Evolutionary conservation across 352 stramenopile genomes (phyloP).

Genomic region (Phytophthora palmivora): DNA sequence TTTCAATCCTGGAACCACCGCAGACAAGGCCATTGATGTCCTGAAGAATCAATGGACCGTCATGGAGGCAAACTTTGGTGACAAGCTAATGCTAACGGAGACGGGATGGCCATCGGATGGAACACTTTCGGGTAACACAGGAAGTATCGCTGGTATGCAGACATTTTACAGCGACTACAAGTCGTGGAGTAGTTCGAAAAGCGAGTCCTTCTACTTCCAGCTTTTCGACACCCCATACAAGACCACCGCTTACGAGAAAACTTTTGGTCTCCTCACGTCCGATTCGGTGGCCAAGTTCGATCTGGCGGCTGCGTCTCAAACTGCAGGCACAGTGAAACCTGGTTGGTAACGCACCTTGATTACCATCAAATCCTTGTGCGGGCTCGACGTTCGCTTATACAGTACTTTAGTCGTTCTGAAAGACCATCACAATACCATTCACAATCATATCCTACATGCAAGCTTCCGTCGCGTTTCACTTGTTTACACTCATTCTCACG

Average conservation of each 20-base stretch:
- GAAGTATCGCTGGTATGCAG: slow-evolving; percentile 23
- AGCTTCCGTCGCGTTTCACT: slow-evolving; percentile 3
- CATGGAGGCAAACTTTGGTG: slow-evolving; percentile 38
- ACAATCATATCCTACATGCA: slow-evolving; percentile 21
- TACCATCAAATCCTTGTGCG: slow-evolving; percentile 7
- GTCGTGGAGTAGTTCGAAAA: slow-evolving; percentile 51
- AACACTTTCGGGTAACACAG: slow-evolving; percentile 30
- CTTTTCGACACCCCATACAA: slow-evolving; percentile 71
- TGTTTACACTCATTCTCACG: not conserved
- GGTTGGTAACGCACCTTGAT: not conserved
- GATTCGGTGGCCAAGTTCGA: slow-evolving; percentile 37
- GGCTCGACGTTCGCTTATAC: slow-evolving; percentile 25
- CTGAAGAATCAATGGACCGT: slow-evolving; percentile 46
- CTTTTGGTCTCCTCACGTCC: slow-evolving; percentile 54
- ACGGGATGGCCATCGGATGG: slow-evolving; percentile 58
- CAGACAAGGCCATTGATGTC: slow-evolving; percentile 45
- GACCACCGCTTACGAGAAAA: slow-evolving; percentile 44
- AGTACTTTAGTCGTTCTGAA: slow-evolving; percentile 32
- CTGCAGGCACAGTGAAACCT: slow-evolving; percentile 8
- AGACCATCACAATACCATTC: no score
- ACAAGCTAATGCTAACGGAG: slow-evolving; percentile 60
- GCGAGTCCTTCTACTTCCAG: slow-evolving; percentile 71
- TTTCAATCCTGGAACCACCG: slow-evolving; percentile 40
- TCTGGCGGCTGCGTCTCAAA: slow-evolving; percentile 1
- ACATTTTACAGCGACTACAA: slow-evolving; percentile 64